Percentiles rank a stretch among this genome's conserved stretches.
phyloP scores from a whole-genome alignment of 73 alveolate species.

The Tetrahymena borealis region DNA sequence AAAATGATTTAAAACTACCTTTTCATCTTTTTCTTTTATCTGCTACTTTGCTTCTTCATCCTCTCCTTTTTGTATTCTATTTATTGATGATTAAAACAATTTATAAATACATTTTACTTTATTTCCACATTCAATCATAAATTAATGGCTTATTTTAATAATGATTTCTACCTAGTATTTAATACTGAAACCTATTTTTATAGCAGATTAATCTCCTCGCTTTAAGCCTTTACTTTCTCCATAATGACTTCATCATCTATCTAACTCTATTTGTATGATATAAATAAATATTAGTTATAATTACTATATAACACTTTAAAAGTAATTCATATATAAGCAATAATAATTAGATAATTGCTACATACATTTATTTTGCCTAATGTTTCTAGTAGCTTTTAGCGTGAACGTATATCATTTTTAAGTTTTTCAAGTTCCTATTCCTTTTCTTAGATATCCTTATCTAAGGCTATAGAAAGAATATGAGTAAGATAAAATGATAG shows the following conservation, averaged over 20 bases:
- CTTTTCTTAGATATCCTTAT: background rate
- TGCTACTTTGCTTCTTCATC: background rate
- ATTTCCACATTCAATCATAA: too few relatives aligned
- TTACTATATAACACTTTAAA: too few relatives aligned
- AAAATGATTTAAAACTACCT: background rate
- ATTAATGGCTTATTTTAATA: background rate
- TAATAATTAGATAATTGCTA: too few relatives aligned
- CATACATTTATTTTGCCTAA: background rate
- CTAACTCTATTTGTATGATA: background rate
- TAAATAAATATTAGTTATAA: too few relatives aligned
- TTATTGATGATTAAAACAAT: too few relatives aligned
- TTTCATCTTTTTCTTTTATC: background rate
- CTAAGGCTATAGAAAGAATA: background rate
- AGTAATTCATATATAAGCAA: too few relatives aligned
- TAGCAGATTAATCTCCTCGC: background rate
- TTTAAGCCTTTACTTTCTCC: background rate
- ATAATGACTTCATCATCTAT: background rate
- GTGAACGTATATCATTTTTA: background rate
- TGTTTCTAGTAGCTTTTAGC: background rate
- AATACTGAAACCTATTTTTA: background rate
- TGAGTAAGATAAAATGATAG: background rate
- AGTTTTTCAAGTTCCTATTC: background rate
- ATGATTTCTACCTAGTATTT: background rate
- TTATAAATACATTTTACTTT: too few relatives aligned
- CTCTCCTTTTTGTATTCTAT: background rate